Evolutionary conservation across 768 basidiomycete species (phyloP).

Genomic region (Kwoniella shandongensis): DNA sequence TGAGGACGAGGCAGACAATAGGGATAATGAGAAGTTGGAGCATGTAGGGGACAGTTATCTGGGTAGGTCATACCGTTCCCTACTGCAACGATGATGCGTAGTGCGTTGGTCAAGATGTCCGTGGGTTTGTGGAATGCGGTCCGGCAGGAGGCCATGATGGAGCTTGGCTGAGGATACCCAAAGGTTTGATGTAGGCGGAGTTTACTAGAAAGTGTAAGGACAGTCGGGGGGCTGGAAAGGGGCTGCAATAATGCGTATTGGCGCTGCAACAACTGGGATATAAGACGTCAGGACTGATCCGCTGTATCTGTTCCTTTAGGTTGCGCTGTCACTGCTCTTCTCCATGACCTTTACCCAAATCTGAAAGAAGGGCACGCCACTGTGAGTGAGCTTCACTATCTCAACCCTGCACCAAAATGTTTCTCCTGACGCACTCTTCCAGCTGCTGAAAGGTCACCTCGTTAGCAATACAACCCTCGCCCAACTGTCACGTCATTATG

Average conservation of each 20-base stretch:
- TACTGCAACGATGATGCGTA: too few species aligned
- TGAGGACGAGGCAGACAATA: constrained; percentile 16
- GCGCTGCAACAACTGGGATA: too few species aligned
- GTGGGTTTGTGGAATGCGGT: too few species aligned
- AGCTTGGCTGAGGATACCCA: too few species aligned
- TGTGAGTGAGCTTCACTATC: neutral
- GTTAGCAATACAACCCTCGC: constrained; percentile 33
- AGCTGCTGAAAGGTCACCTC: constrained; percentile 4
- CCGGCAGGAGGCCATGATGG: too few species aligned
- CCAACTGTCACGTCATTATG: constrained; percentile 34
- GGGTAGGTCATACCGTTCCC: constrained; percentile 9
- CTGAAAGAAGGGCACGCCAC: constrained; percentile 23
- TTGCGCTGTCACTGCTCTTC: constrained; percentile 26
- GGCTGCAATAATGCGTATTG: too few species aligned
- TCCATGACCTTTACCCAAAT: constrained; percentile 41
- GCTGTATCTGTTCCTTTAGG: constrained; percentile 6
- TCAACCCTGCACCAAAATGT: too few species aligned
- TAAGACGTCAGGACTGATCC: neutral
- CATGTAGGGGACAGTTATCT: constrained; percentile 33
- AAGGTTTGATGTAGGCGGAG: too few species aligned
- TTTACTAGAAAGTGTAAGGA: too few species aligned
- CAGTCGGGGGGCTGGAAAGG: too few species aligned
- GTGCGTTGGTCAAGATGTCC: too few species aligned
- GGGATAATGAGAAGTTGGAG: constrained; percentile 42
- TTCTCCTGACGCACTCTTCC: too few species aligned